phyloP scores from a whole-genome alignment of 2,329 filamentous ascomycete genomes.

The Fusarium marasasianum region DNA sequence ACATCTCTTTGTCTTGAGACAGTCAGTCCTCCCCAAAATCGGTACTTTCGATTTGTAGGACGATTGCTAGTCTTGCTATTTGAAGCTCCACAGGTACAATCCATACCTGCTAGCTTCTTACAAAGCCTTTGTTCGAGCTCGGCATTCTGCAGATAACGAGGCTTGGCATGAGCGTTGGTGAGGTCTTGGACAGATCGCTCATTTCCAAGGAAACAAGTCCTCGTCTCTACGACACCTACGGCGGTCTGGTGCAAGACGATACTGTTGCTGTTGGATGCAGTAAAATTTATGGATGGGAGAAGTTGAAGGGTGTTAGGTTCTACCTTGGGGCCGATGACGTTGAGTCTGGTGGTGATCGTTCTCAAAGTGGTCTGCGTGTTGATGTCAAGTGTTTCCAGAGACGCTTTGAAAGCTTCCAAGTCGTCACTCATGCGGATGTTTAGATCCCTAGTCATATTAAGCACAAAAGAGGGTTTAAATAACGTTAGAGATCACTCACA shows the following conservation, averaged over 20 bases:
- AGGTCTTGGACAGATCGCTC: rapidly evolving
- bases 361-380: rapidly evolving
- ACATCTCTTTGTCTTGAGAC: not conserved
- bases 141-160: rapidly evolving
- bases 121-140: rapidly evolving
- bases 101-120: rapidly evolving
- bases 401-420: rapidly evolving
- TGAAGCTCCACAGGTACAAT: not conserved
- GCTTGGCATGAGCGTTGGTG: rapidly evolving
- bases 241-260: rapidly evolving
- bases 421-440: rapidly evolving
- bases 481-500: rapidly evolving
- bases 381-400: rapidly evolving
- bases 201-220: rapidly evolving
- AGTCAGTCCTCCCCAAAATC: rapidly evolving
- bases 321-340: rapidly evolving
- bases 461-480: too few species aligned
- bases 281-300: rapidly evolving
- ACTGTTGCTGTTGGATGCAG: rapidly evolving
- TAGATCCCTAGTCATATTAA: not conserved
- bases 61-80: rapidly evolving
- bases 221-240: rapidly evolving
- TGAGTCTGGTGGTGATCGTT: too few species aligned
- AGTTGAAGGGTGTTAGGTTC: rapidly evolving
- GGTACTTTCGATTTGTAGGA: not conserved